A percentile compares a stretch with the other conserved stretches of the same genome.
These are phyloP conservation scores for Atkinsonella texensis DNA, from an alignment of 2,329 filamentous ascomycete genomes.

Conservation along the genomic window DNA sequence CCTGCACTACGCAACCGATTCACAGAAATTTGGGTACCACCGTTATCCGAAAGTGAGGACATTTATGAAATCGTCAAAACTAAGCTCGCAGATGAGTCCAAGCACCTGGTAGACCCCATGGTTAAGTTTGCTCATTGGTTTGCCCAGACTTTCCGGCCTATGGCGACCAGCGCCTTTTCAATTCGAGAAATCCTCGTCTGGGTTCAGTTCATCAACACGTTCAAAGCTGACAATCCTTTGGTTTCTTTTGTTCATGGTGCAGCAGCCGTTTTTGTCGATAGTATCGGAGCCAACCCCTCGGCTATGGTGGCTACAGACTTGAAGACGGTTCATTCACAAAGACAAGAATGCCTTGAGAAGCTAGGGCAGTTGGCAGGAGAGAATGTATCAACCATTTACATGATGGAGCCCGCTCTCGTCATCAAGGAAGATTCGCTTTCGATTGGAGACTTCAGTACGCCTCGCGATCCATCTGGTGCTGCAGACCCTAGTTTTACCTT, in stretches of 20 bases:
- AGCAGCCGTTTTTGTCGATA: slow-evolving; percentile 91
- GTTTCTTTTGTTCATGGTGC: slow-evolving; percentile 65
- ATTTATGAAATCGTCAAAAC: slow-evolving; percentile 74
- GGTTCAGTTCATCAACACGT: slow-evolving; percentile 82
- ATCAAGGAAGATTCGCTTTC: slow-evolving; percentile 40
- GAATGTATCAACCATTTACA: slow-evolving; percentile 56
- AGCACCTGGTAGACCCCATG: slow-evolving; percentile 53
- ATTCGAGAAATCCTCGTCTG: slow-evolving; percentile 87
- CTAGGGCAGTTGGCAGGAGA: slow-evolving; percentile 52
- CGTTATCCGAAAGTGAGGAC: slow-evolving; percentile 73
- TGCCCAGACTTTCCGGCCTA: slow-evolving; percentile 65
- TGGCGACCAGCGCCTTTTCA: slow-evolving; percentile 66
- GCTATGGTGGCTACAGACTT: slow-evolving; percentile 66
- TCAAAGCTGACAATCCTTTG: slow-evolving; percentile 31
- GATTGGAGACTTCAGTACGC: slow-evolving; percentile 65
- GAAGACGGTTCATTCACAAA: slow-evolving; percentile 57
- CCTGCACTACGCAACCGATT: slow-evolving; percentile 92
- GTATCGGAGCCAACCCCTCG: slow-evolving; percentile 87
- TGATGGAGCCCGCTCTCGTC: slow-evolving; percentile 44
- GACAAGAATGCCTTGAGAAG: slow-evolving; percentile 59
- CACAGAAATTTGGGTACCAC: slow-evolving; percentile 96
- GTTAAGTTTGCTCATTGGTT: slow-evolving; percentile 92
- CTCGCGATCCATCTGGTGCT: slow-evolving; percentile 30
- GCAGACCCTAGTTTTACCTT: slow-evolving; percentile 44
- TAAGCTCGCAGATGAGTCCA: slow-evolving; percentile 51